Evolutionary conservation across 495 filamentous ascomycete genomes (phyloP), one percentile per base, ranked within the genome.

Genomic region (Chlorociboria aeruginascens): DNA sequence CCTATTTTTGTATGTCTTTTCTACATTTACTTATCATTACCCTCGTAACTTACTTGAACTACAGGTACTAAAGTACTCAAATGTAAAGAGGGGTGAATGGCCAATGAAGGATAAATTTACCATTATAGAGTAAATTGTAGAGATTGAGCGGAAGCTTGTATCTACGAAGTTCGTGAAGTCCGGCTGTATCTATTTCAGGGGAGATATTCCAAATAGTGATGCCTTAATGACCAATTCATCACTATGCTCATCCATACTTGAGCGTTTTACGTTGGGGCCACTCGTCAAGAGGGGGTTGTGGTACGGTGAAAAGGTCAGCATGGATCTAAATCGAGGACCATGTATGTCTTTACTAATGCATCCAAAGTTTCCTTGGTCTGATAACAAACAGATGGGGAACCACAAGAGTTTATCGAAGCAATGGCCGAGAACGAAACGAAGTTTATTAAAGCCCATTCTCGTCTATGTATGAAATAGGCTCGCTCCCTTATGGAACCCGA

Each of bases 41-140:
- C 7, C 36, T 43, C 32, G 7, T 46, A 11, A 25, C 39, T 52
- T 29, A 52, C 30, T 50, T 36, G 11, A 16, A 49, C 37, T 35
- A 1, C n/a, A 68, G 62, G 63, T 43, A 59, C 51, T 34, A 62
- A 53, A 41, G 32, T 66, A 31, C 14, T 56, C 7, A 66, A 66
- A 54, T 66, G 59, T 51, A 32, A 38, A 3, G 63, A 68, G 51
- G 65, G 9, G 40, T 39, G 3, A 45, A 40, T 50, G 48, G 48
- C 41, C 48, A 17, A 45, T 50, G 41, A 40, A 50, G 41, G 17
- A 30, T 32, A 50, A 33, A 43, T 7, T 38, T 10, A 45, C 12
- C 9, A 44, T 50, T 0, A 50, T 50, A 39, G 40, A 43, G 48
- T 40, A 50, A 30, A 45, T 50, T 45, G 48, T 50, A 33, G 48